These are phyloP conservation scores for Aspergillus jensenii DNA, from an alignment of 2,329 filamentous ascomycete species.

Conservation along the genomic window DNA sequence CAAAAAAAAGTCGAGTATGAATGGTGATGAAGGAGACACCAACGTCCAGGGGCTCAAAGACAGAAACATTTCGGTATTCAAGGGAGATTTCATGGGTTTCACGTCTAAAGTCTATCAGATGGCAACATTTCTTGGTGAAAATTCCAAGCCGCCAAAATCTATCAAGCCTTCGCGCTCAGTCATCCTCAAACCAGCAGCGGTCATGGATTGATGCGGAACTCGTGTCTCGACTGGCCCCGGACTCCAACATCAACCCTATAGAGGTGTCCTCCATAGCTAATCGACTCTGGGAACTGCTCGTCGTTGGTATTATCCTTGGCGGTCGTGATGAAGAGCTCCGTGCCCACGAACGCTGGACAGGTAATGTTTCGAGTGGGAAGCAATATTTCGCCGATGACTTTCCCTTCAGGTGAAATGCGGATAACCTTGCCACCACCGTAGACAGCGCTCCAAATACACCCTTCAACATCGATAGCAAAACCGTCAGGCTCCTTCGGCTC, in stretches of 20 bases:
- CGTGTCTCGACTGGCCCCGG: slow-evolving; percentile 61
- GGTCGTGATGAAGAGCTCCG: slow-evolving; percentile 74
- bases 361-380: slow-evolving; percentile 78
- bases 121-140: neutral
- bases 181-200: neutral
- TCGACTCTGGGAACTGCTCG: slow-evolving; percentile 58
- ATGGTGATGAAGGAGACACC: no score
- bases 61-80: neutral
- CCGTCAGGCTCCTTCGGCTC: slow-evolving; percentile 72
- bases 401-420: slow-evolving; percentile 68
- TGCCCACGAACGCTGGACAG: slow-evolving; percentile 76
- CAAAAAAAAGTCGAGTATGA: neutral
- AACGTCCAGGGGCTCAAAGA: neutral
- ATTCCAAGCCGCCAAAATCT: neutral
- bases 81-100: neutral
- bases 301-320: slow-evolving; percentile 69
- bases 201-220: slow-evolving; percentile 56
- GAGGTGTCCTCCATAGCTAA: slow-evolving; percentile 66
- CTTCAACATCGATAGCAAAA: slow-evolving; percentile 78
- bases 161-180: neutral
- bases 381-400: slow-evolving; percentile 70
- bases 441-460: slow-evolving; percentile 86
- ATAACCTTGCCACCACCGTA: slow-evolving; percentile 76
- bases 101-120: neutral
- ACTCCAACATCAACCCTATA: slow-evolving; percentile 78